Conservation (phyloP, 139 green algal genomes). For the Yamagishiella unicocca region DNA sequence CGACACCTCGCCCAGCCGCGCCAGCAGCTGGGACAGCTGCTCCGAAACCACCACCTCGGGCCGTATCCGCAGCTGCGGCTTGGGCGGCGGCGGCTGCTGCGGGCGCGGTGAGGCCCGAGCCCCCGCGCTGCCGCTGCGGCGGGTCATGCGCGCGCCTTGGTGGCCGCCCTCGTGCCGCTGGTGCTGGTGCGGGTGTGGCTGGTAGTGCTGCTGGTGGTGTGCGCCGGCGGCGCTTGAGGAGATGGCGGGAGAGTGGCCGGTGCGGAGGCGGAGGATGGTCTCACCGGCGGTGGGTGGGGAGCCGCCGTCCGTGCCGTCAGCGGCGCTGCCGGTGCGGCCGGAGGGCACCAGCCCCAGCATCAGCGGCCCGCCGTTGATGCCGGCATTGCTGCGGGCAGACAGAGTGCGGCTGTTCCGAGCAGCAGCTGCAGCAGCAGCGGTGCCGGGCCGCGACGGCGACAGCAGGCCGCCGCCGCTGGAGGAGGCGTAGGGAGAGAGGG, state of each 20-base stretch:
- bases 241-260: not conserved
- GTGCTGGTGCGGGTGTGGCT: not conserved
- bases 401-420: not conserved
- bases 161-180: not conserved
- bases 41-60: constrained; percentile 29
- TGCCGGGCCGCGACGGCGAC: not conserved
- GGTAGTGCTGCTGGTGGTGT: not conserved
- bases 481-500: constrained; percentile 3
- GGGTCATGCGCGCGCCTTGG: not conserved
- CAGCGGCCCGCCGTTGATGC: not conserved
- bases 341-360: constrained; percentile 7
- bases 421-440: not conserved
- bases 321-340: not conserved
- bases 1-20: not conserved
- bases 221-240: not conserved
- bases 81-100: not conserved
- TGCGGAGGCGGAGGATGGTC: constrained; percentile 7
- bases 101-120: not conserved
- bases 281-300: not conserved
- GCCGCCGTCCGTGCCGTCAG: not conserved
- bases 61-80: not conserved
- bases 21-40: constrained; percentile 15
- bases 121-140: not conserved
- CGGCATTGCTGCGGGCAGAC: not conserved
- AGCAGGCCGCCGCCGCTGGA: not conserved